Evolutionary conservation across 768 basidiomycete genomes (phyloP).

Genomic region (Cytidiella melzeri): DNA sequence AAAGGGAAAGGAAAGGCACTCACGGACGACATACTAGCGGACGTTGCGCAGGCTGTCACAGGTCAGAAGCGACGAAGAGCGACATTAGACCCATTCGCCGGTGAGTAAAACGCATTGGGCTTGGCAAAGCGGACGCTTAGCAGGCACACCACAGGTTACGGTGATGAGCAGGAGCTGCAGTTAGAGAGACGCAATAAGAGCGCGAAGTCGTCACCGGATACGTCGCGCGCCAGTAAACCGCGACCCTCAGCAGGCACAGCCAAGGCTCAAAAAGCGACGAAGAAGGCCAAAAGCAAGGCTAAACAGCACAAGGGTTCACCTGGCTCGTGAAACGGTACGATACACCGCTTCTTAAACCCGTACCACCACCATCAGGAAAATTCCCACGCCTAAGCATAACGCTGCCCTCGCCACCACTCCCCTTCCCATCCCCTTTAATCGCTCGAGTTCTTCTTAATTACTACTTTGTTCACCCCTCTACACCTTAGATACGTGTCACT

Average conservation of each 20-base stretch:
- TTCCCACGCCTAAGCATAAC: too few relatives aligned
- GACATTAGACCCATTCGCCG: constrained; percentile 60
- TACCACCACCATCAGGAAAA: too few relatives aligned
- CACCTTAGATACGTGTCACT: too few relatives aligned
- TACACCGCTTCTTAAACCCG: too few relatives aligned
- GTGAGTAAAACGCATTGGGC: constrained; percentile 30
- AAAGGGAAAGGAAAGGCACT: constrained; percentile 20
- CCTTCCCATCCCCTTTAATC: too few relatives aligned
- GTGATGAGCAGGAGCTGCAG: constrained; percentile 19
- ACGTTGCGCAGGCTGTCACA: neutral
- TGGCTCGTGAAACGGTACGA: neutral
- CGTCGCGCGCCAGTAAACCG: constrained; percentile 17
- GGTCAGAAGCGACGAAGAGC: constrained; percentile 44
- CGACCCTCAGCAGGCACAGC: constrained; percentile 19
- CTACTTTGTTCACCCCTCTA: too few relatives aligned
- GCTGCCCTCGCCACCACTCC: too few relatives aligned
- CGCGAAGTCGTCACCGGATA: constrained; percentile 9
- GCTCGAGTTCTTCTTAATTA: too few relatives aligned
- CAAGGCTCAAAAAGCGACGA: constrained; percentile 27
- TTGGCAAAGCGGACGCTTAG: constrained; percentile 14
- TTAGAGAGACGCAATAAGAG: too few relatives aligned
- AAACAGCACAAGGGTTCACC: neutral
- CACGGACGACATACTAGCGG: constrained; percentile 1
- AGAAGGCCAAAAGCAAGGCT: constrained; percentile 25
- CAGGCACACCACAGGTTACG: constrained; percentile 24